A percentile compares a stretch with the other conserved stretches of the same genome.
Conservation (phyloP, 768 basidiomycete species). For the Leccinum fibrillosum region DNA sequence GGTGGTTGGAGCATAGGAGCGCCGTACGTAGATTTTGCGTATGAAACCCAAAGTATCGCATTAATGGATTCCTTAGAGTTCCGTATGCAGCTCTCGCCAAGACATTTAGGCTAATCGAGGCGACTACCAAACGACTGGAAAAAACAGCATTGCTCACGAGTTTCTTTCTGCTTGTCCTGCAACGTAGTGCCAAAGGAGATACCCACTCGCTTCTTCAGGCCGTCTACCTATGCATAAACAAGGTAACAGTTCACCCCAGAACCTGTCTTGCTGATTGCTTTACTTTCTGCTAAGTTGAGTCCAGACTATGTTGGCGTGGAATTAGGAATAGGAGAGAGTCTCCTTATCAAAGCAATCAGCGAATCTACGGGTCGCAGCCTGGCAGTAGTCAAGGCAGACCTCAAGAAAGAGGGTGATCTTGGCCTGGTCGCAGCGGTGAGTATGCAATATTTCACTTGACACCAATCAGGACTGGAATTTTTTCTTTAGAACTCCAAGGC, state of each 20-base stretch:
- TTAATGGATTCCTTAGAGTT: conserved; percentile 48
- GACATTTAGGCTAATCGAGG: conserved; percentile 85
- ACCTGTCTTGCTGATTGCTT: background rate
- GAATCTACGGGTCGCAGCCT: conserved; percentile 91
- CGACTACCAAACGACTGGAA: conserved; percentile 92
- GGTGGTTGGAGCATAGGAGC: conserved; percentile 84
- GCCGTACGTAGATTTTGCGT: conserved; percentile 54
- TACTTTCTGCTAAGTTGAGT: conserved; percentile 55
- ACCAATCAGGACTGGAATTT: background rate
- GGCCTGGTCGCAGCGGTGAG: conserved; percentile 94
- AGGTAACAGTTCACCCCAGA: conserved; percentile 48
- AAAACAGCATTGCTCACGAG: conserved; percentile 87
- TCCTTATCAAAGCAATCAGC: conserved; percentile 92
- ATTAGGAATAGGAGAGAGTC: conserved; percentile 92
- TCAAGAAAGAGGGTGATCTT: conserved; percentile 93
- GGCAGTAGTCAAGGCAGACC: conserved; percentile 80
- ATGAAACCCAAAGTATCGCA: background rate
- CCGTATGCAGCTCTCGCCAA: conserved; percentile 93
- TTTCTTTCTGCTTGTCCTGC: conserved; percentile 87
- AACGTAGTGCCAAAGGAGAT: conserved; percentile 74
- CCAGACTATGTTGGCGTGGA: conserved; percentile 96
- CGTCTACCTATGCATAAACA: conserved; percentile 95
- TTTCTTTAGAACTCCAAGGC: conserved; percentile 82
- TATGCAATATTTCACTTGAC: background rate
- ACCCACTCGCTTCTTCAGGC: conserved; percentile 76